Conservation (phyloP, 371 early-diverging fungal species). For the Mortierella sp. region DNA sequence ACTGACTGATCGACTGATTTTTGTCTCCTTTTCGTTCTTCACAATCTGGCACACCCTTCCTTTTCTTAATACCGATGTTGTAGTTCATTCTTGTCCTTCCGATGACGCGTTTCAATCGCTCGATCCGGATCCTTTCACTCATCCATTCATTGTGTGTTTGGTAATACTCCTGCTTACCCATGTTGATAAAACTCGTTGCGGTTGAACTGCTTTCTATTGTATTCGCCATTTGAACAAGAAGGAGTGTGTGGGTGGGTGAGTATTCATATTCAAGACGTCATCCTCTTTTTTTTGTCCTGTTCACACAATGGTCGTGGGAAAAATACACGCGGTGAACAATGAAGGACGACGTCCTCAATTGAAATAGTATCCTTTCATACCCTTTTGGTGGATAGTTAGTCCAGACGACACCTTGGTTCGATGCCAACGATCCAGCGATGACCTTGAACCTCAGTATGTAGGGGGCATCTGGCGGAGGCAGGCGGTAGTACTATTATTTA, state of each 20-base stretch:
- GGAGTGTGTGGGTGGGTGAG: neutral
- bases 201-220: slow-evolving; percentile 36
- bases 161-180: slow-evolving; percentile 22
- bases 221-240: neutral
- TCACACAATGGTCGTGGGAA: neutral
- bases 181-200: slow-evolving; percentile 42
- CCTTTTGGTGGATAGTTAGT: slow-evolving; percentile 90
- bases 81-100: neutral
- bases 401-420: slow-evolving; percentile 73
- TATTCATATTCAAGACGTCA: neutral
- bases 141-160: neutral
- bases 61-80: neutral
- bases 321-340: neutral
- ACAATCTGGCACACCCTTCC: neutral
- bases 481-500: slow-evolving; percentile 60
- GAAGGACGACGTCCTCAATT: neutral
- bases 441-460: slow-evolving; percentile 85
- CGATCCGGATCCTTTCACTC: neutral
- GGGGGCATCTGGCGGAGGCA: slow-evolving; percentile 79
- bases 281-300: neutral
- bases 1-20: neutral
- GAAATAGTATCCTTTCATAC: slow-evolving; percentile 45
- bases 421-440: slow-evolving; percentile 83
- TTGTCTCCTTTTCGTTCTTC: neutral
- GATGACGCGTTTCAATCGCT: neutral